Evolutionary conservation across 108 stramenopile genomes (phyloP), one percentile per base, ranked within the genome.

Genomic region (Cyclotella cryptica): DNA sequence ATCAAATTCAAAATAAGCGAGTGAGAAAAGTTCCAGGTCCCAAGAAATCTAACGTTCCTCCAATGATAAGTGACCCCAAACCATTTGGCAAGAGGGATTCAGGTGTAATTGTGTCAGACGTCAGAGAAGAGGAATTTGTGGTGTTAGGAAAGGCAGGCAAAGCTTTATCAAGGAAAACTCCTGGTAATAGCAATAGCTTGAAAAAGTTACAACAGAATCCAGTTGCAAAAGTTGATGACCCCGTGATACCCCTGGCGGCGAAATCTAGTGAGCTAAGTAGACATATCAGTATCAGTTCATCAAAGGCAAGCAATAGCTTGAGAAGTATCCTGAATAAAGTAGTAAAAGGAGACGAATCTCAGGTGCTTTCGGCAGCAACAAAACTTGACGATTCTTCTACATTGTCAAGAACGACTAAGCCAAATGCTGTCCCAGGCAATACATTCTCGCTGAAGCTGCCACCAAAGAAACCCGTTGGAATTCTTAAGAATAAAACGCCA

Each of bases 51-150:
- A 57, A n/a, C 24, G 21, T 57, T 57, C 12, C 17, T 1, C 61
- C 35, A 41, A 62, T 3, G 61, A 62, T 10, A 35, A 17, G 17
- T 13, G 19, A n/a, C 6, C 35, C 35, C 17, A 62, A 62, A 40
- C 61, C 61, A 19, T 62, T 62, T 39, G 61, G 61, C 13, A 30
- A 19, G 61, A 62, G 61, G 40, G 61, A 62, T 10, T 15, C 61
- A 13, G 11, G 18, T 62, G 61, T 62, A 17, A 15, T 30, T 9
- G 1, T 62, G 1, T 40, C 61, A 40, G 61, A 62, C 8, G 39
- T 62, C 1, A 62, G 19, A 19, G 35, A 62, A 19, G 39, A 62
- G 19, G 40, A 62, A 12, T 62, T 62, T 39, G 9, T 18, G 1
- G 30, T 62, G 14, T 41, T 39, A 62, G 61, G 61, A 1, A 62